Evolutionary conservation across 2,329 filamentous ascomycete genomes (phyloP).

Genomic region (Hypocreales sp.): DNA sequence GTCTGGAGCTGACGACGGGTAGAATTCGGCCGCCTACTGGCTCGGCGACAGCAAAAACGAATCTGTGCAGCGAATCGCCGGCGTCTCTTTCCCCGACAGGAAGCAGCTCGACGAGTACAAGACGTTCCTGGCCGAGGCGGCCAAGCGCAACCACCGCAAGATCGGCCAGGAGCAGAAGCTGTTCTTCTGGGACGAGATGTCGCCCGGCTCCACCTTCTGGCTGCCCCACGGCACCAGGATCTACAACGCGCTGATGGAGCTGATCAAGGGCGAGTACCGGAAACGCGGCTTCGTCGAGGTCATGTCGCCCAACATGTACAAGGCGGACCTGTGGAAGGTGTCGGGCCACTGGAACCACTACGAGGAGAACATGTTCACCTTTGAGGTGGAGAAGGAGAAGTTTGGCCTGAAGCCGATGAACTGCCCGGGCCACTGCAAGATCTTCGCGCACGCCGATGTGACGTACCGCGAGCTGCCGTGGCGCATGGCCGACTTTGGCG

Average conservation of each 20-base stretch:
- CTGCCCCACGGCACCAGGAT: conserved; percentile 85
- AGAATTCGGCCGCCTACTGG: conserved; percentile 69
- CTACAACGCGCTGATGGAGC: conserved; percentile 73
- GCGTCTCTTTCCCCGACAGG: conserved; percentile 91
- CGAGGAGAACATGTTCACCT: conserved; percentile 77
- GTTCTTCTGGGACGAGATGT: conserved; percentile 90
- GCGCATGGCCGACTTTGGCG: conserved; percentile 89
- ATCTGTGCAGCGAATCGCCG: conserved; percentile 90
- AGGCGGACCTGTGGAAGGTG: conserved; percentile 81
- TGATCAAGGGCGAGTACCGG: conserved; percentile 79
- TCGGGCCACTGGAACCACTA: conserved; percentile 82
- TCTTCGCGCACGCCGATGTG: conserved; percentile 70
- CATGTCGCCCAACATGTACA: conserved; percentile 89
- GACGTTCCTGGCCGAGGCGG: conserved; percentile 93
- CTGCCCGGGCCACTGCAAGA: conserved; percentile 84
- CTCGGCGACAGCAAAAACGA: conserved; percentile 88
- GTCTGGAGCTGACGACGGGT: conserved; percentile 23
- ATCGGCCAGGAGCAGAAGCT: conserved; percentile 93
- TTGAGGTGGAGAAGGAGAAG: conserved; percentile 60
- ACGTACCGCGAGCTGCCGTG: conserved; percentile 79
- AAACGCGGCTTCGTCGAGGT: conserved; percentile 91
- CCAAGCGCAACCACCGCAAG: conserved; percentile 87
- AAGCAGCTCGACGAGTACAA: conserved; percentile 86
- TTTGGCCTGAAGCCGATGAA: conserved; percentile 90
- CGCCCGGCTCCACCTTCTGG: conserved; percentile 88